These are phyloP conservation scores for Phaeosphaeriaceae sp. DNA, from an alignment of 2,329 filamentous ascomycete genomes.

Conservation along the genomic window DNA sequence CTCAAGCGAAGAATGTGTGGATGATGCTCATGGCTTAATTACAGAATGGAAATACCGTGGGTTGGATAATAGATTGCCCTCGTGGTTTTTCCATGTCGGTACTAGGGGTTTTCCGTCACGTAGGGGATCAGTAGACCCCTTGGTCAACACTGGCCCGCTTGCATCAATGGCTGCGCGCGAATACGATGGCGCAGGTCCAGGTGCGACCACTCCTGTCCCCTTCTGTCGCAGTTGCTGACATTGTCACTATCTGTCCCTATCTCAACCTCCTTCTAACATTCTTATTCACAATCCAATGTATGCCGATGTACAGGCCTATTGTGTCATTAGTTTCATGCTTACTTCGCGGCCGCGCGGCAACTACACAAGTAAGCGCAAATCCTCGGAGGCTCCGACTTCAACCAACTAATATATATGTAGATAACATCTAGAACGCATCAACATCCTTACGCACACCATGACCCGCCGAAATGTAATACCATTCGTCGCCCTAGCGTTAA, in stretches of 20 bases:
- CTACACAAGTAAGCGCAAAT: slow-evolving; percentile 16
- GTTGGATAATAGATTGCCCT: neutral
- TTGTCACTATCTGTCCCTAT: too few species aligned
- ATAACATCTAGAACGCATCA: neutral
- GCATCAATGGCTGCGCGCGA: slow-evolving; percentile 1
- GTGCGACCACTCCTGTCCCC: neutral
- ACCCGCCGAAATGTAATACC: slow-evolving; percentile 38
- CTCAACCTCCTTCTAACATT: too few species aligned
- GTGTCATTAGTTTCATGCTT: neutral
- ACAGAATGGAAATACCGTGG: too few species aligned
- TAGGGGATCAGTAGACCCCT: neutral
- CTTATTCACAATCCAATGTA: neutral
- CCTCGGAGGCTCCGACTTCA: slow-evolving; percentile 1
- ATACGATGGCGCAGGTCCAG: slow-evolving; percentile 3
- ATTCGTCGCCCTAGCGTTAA: slow-evolving; percentile 35
- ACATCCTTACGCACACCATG: slow-evolving; percentile 22
- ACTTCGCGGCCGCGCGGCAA: slow-evolving; percentile 18
- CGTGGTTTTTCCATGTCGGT: too few species aligned
- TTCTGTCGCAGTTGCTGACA: neutral
- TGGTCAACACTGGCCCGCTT: too few species aligned
- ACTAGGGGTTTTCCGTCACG: too few species aligned
- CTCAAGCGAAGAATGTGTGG: too few species aligned
- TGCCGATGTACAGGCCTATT: neutral
- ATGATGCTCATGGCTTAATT: too few species aligned
- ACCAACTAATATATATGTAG: slow-evolving; percentile 5